These are phyloP conservation scores for Anethum foeniculum DNA, from an alignment of 140 eudicot genomes.

Conservation along the genomic window DNA sequence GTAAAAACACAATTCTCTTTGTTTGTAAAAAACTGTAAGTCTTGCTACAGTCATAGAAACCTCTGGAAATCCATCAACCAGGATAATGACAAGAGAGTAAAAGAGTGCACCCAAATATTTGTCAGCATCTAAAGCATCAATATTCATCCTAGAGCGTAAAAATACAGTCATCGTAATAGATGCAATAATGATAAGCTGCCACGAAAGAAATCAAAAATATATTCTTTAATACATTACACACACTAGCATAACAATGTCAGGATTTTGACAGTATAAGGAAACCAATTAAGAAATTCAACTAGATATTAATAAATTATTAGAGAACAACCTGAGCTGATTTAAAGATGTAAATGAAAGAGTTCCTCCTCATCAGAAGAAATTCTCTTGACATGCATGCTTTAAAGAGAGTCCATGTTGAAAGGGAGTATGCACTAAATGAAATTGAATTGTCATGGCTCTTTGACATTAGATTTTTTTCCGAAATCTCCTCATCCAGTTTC, in stretches of 20 bases:
- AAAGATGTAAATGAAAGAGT: slow-evolving; percentile 46
- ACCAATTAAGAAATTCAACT: neutral
- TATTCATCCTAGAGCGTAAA: slow-evolving; percentile 34
- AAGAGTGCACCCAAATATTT: slow-evolving; percentile 51
- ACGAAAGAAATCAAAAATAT: slow-evolving; percentile 10
- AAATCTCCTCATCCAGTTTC: slow-evolving; percentile 29
- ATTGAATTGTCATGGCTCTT: slow-evolving; percentile 30
- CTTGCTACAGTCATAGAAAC: slow-evolving; percentile 48
- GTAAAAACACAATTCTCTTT: slow-evolving; percentile 58
- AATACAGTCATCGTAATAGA: slow-evolving; percentile 53
- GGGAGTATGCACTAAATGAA: slow-evolving; percentile 30
- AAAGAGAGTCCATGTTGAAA: slow-evolving; percentile 43
- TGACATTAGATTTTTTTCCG: slow-evolving; percentile 20
- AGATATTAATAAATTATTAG: neutral
- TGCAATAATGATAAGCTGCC: slow-evolving; percentile 59
- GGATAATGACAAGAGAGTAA: slow-evolving; percentile 38
- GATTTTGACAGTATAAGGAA: neutral
- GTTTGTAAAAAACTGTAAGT: slow-evolving; percentile 60
- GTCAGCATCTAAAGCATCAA: slow-evolving; percentile 44
- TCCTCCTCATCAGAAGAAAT: slow-evolving; percentile 48
- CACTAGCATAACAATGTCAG: neutral
- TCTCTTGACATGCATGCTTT: slow-evolving; percentile 55
- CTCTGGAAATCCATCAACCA: slow-evolving; percentile 62
- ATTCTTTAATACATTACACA: neutral
- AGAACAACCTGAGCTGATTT: slow-evolving; percentile 43